phyloP scores from a whole-genome alignment of 495 filamentous ascomycete genomes.

The Podospora sp. region DNA sequence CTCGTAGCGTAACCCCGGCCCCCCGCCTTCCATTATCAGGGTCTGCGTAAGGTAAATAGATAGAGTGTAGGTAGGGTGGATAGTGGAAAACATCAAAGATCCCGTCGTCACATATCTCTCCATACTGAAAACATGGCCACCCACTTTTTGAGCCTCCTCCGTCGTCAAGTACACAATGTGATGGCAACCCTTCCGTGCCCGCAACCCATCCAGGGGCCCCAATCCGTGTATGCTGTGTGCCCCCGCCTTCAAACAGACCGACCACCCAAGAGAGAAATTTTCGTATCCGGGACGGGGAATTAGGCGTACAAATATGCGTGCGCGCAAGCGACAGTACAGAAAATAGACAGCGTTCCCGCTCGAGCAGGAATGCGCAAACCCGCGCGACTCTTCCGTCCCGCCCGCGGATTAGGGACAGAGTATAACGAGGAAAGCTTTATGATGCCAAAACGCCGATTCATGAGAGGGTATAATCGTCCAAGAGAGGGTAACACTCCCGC shows the following conservation, averaged over 20 bases:
- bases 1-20: background rate
- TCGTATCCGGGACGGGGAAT: constrained; percentile 14
- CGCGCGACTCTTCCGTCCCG: background rate
- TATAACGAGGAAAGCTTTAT: constrained; percentile 17
- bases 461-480: constrained; percentile 33
- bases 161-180: background rate
- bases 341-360: constrained; percentile 12
- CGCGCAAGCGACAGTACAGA: constrained; percentile 31
- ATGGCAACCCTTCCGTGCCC: constrained; percentile 20
- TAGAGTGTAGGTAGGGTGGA: background rate
- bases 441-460: constrained; percentile 30
- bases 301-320: constrained; percentile 12
- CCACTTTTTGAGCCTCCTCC: constrained; percentile 5
- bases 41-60: background rate
- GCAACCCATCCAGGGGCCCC: background rate
- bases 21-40: background rate
- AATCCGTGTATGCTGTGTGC: constrained; percentile 28
- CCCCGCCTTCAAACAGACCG: constrained; percentile 10
- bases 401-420: background rate
- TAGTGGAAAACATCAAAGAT: background rate
- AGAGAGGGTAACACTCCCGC: constrained; percentile 15
- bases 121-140: background rate
- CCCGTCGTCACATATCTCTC: constrained; percentile 5
- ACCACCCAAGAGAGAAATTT: constrained; percentile 13
- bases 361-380: background rate